phyloP scores from a whole-genome alignment of 2,329 filamentous ascomycete genomes.

The Onygenales sp. region DNA sequence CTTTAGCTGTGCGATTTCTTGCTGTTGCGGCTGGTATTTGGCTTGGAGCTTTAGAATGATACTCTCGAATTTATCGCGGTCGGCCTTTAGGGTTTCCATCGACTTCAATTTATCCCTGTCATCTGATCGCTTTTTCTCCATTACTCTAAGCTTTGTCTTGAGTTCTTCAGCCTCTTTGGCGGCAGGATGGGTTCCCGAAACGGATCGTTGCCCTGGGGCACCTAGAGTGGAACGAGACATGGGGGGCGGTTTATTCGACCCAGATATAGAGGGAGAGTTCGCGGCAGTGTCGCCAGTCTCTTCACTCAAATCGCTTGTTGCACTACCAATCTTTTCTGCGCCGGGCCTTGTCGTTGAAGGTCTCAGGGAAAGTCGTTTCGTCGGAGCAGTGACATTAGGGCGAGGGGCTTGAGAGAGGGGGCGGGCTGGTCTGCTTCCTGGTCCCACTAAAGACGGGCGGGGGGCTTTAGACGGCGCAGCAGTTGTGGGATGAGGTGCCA shows the following conservation, averaged over 20 bases:
- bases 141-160: slow-evolving; percentile 73
- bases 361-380: slow-evolving; percentile 27
- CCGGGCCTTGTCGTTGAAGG: slow-evolving; percentile 17
- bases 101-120: slow-evolving; percentile 77
- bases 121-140: slow-evolving; percentile 80
- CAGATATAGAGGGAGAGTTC: slow-evolving; percentile 3
- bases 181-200: slow-evolving; percentile 40
- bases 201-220: slow-evolving; percentile 31
- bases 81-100: slow-evolving; percentile 62
- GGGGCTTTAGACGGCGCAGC: slow-evolving; percentile 24
- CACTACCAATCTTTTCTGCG: slow-evolving; percentile 19
- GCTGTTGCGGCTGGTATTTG: slow-evolving; percentile 77
- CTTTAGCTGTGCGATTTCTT: slow-evolving; percentile 67
- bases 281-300: slow-evolving; percentile 5
- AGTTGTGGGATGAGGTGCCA: slow-evolving; percentile 51
- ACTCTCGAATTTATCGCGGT: slow-evolving; percentile 49
- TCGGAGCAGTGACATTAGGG: slow-evolving; percentile 13
- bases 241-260: slow-evolving; percentile 16
- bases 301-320: slow-evolving; percentile 20
- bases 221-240: slow-evolving; percentile 21
- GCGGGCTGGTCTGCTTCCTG: slow-evolving; percentile 24
- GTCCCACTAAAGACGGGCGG: slow-evolving; percentile 30
- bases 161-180: slow-evolving; percentile 72
- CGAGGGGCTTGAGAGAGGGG: slow-evolving; percentile 20
- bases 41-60: slow-evolving; percentile 86